Conservation (phyloP, 2,329 filamentous ascomycete genomes). For the Sporothrix globosa region DNA sequence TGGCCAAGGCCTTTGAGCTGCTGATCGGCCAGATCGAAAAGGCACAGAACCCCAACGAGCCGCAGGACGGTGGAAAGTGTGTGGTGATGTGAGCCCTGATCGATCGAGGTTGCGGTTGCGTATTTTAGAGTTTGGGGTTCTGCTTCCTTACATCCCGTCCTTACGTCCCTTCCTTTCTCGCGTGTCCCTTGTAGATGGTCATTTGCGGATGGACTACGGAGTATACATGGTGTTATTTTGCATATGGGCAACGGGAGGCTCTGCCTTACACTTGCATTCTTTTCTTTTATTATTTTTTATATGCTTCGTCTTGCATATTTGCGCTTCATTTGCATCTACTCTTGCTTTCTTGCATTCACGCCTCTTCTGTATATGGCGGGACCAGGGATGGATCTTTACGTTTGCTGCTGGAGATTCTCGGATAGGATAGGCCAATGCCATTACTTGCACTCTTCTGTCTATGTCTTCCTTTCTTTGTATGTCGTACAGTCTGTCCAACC, state of each 20-base stretch:
- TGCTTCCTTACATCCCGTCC: not conserved
- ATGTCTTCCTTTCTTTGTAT: not conserved
- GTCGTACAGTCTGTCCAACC: not conserved
- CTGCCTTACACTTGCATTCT: slow-evolving; percentile 12
- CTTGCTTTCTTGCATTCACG: slow-evolving; percentile 15
- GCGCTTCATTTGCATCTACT: not conserved
- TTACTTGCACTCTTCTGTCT: not conserved
- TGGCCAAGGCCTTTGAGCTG: slow-evolving; percentile 87
- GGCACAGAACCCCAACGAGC: slow-evolving; percentile 84
- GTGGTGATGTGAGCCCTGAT: slow-evolving; percentile 69
- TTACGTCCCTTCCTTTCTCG: not conserved
- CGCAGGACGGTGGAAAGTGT: slow-evolving; percentile 80
- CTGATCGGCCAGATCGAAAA: slow-evolving; percentile 96
- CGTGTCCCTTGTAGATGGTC: slow-evolving; percentile 10
- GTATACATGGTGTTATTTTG: slow-evolving; percentile 9
- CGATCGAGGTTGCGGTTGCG: no score
- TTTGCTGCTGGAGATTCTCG: slow-evolving; percentile 15
- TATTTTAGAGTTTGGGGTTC: not conserved
- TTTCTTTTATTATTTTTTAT: slow-evolving; percentile 5
- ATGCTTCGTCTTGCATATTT: not conserved
- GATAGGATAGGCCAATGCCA: slow-evolving; percentile 22
- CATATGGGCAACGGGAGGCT: slow-evolving; percentile 19
- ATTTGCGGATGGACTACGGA: slow-evolving; percentile 16
- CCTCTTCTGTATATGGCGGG: slow-evolving; percentile 6
- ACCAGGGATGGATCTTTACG: slow-evolving; percentile 7